Evolutionary conservation across 805 yeast genomes (phyloP).

Genomic region (Zygosaccharomyces pseudorouxii): DNA sequence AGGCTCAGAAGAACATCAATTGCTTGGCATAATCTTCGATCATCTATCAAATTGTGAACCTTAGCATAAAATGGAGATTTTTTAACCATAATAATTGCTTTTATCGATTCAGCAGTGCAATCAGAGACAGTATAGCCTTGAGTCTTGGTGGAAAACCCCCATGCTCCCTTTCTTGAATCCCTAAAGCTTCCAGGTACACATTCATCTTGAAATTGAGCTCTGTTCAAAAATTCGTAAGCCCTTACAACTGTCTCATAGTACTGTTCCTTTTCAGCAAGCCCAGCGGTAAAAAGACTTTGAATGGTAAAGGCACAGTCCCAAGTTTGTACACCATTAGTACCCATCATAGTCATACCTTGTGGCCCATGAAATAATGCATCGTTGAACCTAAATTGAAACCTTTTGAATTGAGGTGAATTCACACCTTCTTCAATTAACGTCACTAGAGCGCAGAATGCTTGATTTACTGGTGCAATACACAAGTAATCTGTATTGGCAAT

Average conservation of each 20-base stretch:
- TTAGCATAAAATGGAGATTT: constrained; percentile 50
- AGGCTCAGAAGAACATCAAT: constrained; percentile 70
- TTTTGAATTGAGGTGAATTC: constrained; percentile 55
- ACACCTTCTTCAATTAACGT: constrained; percentile 65
- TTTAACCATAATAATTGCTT: constrained; percentile 89
- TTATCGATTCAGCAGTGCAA: constrained; percentile 93
- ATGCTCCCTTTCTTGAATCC: constrained; percentile 81
- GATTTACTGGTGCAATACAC: constrained; percentile 91
- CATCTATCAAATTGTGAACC: constrained; percentile 49
- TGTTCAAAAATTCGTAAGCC: constrained; percentile 66
- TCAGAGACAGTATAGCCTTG: constrained; percentile 97
- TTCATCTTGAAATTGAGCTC: constrained; percentile 81
- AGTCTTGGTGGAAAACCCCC: constrained; percentile 93
- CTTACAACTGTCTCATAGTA: constrained; percentile 58
- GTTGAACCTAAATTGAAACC: constrained; percentile 54
- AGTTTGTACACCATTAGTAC: constrained; percentile 95
- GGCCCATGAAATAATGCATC: constrained; percentile 83
- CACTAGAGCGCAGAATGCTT: constrained; percentile 76
- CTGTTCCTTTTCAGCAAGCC: constrained; percentile 64
- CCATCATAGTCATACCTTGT: constrained; percentile 89
- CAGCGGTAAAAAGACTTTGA: constrained; percentile 77
- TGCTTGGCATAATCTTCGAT: constrained; percentile 54
- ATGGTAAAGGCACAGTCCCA: constrained; percentile 95
- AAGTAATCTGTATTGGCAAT: constrained; percentile 70
- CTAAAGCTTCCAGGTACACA: constrained; percentile 74